Evolutionary conservation across 805 yeast species (phyloP).

Genomic region (Babjeviella inositovora): DNA sequence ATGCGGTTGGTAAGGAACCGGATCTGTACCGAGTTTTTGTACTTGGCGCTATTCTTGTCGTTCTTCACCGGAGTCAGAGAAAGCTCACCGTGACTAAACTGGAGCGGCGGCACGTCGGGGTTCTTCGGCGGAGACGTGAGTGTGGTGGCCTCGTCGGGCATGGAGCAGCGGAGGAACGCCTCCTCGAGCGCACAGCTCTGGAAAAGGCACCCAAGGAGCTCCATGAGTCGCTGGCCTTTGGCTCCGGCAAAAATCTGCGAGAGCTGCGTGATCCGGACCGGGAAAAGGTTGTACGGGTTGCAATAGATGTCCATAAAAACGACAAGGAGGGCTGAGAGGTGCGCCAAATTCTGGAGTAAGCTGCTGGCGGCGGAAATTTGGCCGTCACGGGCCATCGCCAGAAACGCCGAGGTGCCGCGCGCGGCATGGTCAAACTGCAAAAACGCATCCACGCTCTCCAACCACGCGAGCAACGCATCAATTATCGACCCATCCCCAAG

Average conservation of each 20-base stretch:
- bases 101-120: slow-evolving; percentile 18
- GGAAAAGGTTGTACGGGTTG: slow-evolving; percentile 31
- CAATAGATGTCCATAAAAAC: slow-evolving; percentile 40
- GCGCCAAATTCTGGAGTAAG: slow-evolving; percentile 12
- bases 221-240: slow-evolving; percentile 21
- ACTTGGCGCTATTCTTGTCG: slow-evolving; percentile 36
- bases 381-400: slow-evolving; percentile 5
- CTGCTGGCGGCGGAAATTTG: slow-evolving; percentile 6
- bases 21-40: slow-evolving; percentile 43
- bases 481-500: slow-evolving; percentile 15
- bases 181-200: slow-evolving; percentile 43
- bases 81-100: slow-evolving; percentile 26
- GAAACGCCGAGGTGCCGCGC: slow-evolving; percentile 10
- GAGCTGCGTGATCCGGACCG: slow-evolving; percentile 22
- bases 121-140: slow-evolving; percentile 20
- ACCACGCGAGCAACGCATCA: slow-evolving; percentile 10
- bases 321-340: slow-evolving; percentile 24
- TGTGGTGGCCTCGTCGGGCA: slow-evolving; percentile 29
- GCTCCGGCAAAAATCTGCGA: slow-evolving; percentile 21
- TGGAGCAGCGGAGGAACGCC: slow-evolving; percentile 23
- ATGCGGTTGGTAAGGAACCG: slow-evolving; percentile 32
- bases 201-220: slow-evolving; percentile 25
- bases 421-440: slow-evolving; percentile 6
- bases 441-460: slow-evolving; percentile 12
- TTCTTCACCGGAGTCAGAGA: slow-evolving; percentile 12